Evolutionary conservation across 208 protist species (phyloP).

Genomic region (Leishmania tarentolae): DNA sequence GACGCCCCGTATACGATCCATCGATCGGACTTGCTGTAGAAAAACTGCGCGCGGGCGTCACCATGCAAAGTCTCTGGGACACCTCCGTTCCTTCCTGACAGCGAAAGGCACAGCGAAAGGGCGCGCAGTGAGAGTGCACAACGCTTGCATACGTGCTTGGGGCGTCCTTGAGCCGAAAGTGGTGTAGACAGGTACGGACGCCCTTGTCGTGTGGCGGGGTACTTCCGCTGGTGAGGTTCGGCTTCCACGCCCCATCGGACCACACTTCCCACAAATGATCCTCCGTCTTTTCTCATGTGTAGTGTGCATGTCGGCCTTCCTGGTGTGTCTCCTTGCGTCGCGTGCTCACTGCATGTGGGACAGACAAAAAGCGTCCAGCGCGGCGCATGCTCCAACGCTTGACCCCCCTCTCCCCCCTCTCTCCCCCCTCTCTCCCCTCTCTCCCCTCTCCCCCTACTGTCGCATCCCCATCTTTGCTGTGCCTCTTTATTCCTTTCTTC

Average conservation of each 20-base stretch:
- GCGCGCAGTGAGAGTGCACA: not conserved
- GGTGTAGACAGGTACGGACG: not conserved
- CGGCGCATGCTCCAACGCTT: not conserved
- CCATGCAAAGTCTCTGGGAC: slow-evolving; percentile 84
- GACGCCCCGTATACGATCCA: slow-evolving; percentile 76
- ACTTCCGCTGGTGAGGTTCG: not conserved
- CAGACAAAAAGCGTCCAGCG: not conserved
- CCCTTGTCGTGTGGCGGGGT: not conserved
- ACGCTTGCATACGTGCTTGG: not conserved
- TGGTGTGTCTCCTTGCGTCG: not conserved
- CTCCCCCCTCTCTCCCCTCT: too few relatives aligned
- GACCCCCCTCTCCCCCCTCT: too few relatives aligned
- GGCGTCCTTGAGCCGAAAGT: not conserved
- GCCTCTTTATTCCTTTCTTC: not conserved
- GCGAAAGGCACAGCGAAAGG: not conserved
- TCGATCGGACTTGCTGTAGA: slow-evolving; percentile 92
- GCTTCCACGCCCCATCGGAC: not conserved
- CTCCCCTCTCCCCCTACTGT: too few relatives aligned
- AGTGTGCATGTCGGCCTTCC: not conserved
- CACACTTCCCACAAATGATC: not conserved
- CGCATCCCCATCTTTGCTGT: not conserved
- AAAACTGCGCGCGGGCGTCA: slow-evolving; percentile 80
- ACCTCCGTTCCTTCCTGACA: slow-evolving; percentile 27
- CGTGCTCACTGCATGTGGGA: not conserved
- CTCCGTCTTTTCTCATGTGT: not conserved